phyloP scores from a whole-genome alignment of 2,329 filamentous ascomycete genomes.

The Penicillium hesseltinei region DNA sequence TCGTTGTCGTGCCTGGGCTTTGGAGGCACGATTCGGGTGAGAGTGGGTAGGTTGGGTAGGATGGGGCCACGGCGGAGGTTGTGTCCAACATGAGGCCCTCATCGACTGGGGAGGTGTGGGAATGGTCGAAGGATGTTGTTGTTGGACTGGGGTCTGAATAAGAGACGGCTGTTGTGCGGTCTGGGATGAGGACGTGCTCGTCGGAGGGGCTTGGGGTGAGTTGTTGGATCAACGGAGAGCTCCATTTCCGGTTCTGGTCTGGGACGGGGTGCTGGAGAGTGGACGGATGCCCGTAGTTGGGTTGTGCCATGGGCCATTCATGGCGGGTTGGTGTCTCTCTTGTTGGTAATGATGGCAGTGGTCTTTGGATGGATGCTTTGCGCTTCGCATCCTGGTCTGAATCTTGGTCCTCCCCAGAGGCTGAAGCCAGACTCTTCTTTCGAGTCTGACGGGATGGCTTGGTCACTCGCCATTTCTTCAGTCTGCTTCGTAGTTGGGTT shows the following conservation, averaged over 20 bases:
- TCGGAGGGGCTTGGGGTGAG: constrained; percentile 25
- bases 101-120: constrained; percentile 26
- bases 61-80: constrained; percentile 25
- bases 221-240: constrained; percentile 20
- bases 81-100: constrained; percentile 29
- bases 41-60: constrained; percentile 29
- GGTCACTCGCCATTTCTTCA: constrained; percentile 48
- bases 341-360: constrained; percentile 4
- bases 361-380: constrained; percentile 7
- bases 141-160: constrained; percentile 22
- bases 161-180: constrained; percentile 21
- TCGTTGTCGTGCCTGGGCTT: constrained; percentile 25
- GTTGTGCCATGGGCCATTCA: constrained; percentile 15
- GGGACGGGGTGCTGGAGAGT: not conserved
- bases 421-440: constrained; percentile 36
- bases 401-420: constrained; percentile 21
- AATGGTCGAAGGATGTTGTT: constrained; percentile 27
- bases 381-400: constrained; percentile 16
- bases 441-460: constrained; percentile 46
- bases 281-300: constrained; percentile 8
- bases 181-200: constrained; percentile 22
- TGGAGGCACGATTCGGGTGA: constrained; percentile 30
- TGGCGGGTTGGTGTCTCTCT: constrained; percentile 8
- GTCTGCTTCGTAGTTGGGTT: constrained; percentile 44
- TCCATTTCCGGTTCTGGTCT: constrained; percentile 21